Evolutionary conservation across 2,329 filamentous ascomycete species (phyloP), one percentile per base, ranked within the genome.

Genomic region (Sporothrix brasiliensis): DNA sequence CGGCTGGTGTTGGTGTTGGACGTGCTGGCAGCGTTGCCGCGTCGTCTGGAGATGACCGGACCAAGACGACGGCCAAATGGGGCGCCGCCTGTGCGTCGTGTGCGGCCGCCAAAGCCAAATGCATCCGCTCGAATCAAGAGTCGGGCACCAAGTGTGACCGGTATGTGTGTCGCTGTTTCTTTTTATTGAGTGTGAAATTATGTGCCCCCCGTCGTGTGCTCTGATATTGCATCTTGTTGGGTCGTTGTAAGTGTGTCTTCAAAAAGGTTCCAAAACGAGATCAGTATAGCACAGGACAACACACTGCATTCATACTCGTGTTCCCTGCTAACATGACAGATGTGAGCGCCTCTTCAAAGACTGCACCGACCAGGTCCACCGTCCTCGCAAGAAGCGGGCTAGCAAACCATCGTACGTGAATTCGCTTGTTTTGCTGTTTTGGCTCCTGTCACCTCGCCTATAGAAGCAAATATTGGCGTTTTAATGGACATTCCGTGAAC

Each of bases 341-440:
- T 86, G 84, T 71, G 79, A 84, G 70, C 78, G 84, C 16, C 76
- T 86, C 5, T 79, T 80, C 50, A 86, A 85, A 72, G 79, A 82
- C 47, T 86, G 84, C 71, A 76, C 79, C 0, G 78, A 77, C 13
- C 84, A 86, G 73, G 76, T 84, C 34, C 84, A 84, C 73, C 81
- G 80, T 30, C 83, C 83, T 3, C 79, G 84, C 41, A 86, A 86
- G 76, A 86, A 86, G 78, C 79, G 84, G 73, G 81, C 83, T 44
- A 78, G 78, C 47, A 85, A 83, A 71, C 82, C 83, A 44, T 86
- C 84, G 84, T 86, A 77, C 79, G 84, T 81, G 19, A 63, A 24
- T 65, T 65, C 58, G 14, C 14, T 47, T 30, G 14, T 49, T 14
- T n/a, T 39, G 9, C 53, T 16, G 24, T 58, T 13, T 9, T 49